Evolutionary conservation across 2,329 filamentous ascomycete genomes (phyloP).

Genomic region (Colletotrichum scovillei): DNA sequence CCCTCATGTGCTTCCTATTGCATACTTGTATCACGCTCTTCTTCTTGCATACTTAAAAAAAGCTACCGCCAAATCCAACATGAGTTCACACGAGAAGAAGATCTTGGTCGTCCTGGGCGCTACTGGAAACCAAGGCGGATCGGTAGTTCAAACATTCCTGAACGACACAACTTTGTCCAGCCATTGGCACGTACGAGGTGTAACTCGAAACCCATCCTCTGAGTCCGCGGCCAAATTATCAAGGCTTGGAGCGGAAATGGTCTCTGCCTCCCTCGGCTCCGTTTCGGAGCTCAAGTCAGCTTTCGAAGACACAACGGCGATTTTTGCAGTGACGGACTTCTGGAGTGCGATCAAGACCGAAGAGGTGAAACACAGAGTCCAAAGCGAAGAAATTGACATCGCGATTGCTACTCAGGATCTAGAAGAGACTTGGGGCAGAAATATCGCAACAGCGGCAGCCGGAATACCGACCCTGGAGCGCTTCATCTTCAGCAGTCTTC

Average conservation of each 20-base stretch:
- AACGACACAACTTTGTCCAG: background rate
- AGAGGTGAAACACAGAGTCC: slow-evolving; percentile 43
- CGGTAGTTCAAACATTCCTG: slow-evolving; percentile 3
- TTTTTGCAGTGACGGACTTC: slow-evolving; percentile 68
- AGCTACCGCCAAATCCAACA: background rate
- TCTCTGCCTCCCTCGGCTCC: slow-evolving; percentile 57
- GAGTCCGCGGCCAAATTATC: slow-evolving; percentile 52
- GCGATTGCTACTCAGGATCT: slow-evolving; percentile 55
- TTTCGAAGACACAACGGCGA: slow-evolving; percentile 57
- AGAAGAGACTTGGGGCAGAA: slow-evolving; percentile 63
- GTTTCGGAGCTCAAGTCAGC: slow-evolving; percentile 49
- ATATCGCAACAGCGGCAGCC: slow-evolving; percentile 65
- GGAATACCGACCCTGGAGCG: slow-evolving; percentile 6
- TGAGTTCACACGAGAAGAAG: background rate
- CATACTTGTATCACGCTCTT: background rate
- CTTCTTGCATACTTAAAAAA: background rate
- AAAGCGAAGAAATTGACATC: background rate
- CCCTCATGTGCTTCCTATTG: background rate
- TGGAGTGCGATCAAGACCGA: slow-evolving; percentile 61
- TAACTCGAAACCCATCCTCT: slow-evolving; percentile 58
- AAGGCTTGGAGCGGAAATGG: slow-evolving; percentile 52
- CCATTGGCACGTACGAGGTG: slow-evolving; percentile 48
- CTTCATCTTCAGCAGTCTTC: slow-evolving; percentile 20
- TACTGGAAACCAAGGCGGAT: slow-evolving; percentile 17
- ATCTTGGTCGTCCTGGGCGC: slow-evolving; percentile 13